These are phyloP conservation scores for Logfia minima DNA, from an alignment of 129 eudicot species.

Conservation along the genomic window DNA sequence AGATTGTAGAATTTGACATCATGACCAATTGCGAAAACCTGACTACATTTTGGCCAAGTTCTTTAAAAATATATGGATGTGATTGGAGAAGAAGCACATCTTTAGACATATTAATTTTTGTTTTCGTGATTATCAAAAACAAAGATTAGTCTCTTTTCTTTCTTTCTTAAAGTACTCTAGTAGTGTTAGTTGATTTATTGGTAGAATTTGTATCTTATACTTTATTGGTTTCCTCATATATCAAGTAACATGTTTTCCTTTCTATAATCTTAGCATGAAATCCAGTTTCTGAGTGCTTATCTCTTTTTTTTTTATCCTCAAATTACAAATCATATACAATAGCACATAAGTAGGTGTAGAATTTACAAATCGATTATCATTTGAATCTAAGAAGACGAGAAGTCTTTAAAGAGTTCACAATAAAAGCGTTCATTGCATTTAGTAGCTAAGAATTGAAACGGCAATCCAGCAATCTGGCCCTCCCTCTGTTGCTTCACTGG, in stretches of 20 bases:
- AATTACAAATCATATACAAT: background rate
- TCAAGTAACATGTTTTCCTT: background rate
- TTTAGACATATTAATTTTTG: background rate
- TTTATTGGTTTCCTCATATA: background rate
- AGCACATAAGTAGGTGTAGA: background rate
- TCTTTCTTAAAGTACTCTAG: too few relatives aligned
- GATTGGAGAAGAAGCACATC: background rate
- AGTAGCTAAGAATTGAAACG: too few relatives aligned
- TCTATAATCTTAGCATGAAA: background rate
- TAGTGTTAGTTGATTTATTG: background rate
- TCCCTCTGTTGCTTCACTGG: background rate
- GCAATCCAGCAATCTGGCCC: background rate
- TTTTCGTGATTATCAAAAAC: background rate
- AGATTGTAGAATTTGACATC: background rate
- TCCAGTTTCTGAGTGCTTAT: background rate
- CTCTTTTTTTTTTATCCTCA: background rate
- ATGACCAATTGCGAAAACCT: background rate
- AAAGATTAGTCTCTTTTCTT: background rate
- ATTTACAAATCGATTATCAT: background rate
- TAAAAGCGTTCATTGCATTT: background rate
- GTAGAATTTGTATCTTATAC: background rate
- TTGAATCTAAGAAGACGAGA: background rate
- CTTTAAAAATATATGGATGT: background rate
- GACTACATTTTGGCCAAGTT: background rate
- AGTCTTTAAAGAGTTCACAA: background rate